These are phyloP conservation scores for Tinospora cordifolia DNA, from an alignment of 164 flowering plant species.

Conservation along the genomic window DNA sequence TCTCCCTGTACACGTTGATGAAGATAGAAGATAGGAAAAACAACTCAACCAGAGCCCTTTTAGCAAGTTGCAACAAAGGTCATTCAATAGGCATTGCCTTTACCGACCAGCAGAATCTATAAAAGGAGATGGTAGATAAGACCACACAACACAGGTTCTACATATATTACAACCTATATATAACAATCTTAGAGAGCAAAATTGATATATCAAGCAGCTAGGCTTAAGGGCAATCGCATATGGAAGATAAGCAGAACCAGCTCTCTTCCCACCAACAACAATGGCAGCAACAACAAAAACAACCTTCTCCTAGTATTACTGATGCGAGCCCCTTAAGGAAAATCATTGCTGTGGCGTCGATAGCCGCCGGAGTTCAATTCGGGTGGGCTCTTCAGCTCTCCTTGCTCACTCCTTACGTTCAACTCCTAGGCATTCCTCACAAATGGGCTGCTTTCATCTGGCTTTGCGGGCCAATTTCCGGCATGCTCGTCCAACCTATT, in stretches of 20 bases:
- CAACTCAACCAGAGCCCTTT: not conserved
- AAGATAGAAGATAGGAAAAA: not conserved
- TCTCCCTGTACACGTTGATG: not conserved
- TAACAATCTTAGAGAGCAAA: too few species aligned
- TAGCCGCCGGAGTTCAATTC: conserved; percentile 70
- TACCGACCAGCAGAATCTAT: not conserved
- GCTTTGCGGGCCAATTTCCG: conserved; percentile 82
- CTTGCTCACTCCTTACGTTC: conserved; percentile 62
- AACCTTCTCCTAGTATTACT: not conserved
- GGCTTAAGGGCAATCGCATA: too few species aligned
- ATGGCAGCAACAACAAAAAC: not conserved
- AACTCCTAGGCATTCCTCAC: conserved; percentile 19
- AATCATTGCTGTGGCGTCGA: conserved; percentile 38
- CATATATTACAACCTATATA: too few species aligned
- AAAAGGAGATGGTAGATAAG: not conserved
- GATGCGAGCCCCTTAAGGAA: conserved; percentile 12
- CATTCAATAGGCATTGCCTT: not conserved
- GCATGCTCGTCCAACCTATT: conserved; percentile 62
- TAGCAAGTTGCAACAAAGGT: not conserved
- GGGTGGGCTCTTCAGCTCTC: conserved; percentile 85
- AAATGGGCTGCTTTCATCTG: conserved; percentile 63
- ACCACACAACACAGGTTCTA: not conserved
- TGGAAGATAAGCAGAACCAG: too few species aligned
- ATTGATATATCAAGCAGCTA: too few species aligned
- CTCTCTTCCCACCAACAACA: not conserved